Conservation (phyloP, 495 filamentous ascomycete genomes). For the Trichocladium uniseriatum region DNA sequence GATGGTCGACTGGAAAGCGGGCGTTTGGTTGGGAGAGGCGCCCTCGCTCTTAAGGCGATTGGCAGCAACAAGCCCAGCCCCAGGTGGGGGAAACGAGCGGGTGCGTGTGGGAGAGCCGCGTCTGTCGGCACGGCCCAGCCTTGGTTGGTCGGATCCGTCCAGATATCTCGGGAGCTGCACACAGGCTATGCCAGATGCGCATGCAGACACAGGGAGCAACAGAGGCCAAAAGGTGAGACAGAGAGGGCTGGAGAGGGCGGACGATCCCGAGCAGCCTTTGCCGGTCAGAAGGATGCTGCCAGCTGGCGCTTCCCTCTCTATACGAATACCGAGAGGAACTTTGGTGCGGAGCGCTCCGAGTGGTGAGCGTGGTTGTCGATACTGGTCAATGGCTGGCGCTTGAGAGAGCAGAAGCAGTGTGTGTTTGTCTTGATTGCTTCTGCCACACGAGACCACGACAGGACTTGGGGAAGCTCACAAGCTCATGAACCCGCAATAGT, state of each 20-base stretch:
- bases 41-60: slow-evolving; percentile 13
- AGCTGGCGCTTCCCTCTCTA: neutral
- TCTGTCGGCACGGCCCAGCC: slow-evolving; percentile 7
- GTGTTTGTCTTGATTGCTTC: too few relatives aligned
- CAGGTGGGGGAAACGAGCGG: neutral
- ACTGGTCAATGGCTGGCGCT: too few relatives aligned
- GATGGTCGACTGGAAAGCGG: neutral
- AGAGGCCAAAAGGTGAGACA: neutral
- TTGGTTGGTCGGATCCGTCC: slow-evolving; percentile 20
- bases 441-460: too few relatives aligned
- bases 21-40: slow-evolving; percentile 5
- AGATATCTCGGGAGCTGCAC: slow-evolving; percentile 12
- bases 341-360: too few relatives aligned
- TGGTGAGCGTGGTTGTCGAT: too few relatives aligned
- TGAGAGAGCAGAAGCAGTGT: too few relatives aligned
- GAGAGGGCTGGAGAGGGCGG: neutral
- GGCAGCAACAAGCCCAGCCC: slow-evolving; percentile 1
- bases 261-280: neutral
- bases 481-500: too few relatives aligned
- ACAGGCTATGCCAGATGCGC: slow-evolving; percentile 5
- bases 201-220: neutral
- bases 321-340: too few relatives aligned
- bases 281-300: neutral
- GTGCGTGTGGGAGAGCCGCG: slow-evolving; percentile 2
- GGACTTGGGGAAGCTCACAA: too few relatives aligned